A percentile compares a stretch with the other conserved stretches of the same genome.
phyloP scores from a whole-genome alignment of 2,329 filamentous ascomycete species.

The Paramyrothecium sp. region DNA sequence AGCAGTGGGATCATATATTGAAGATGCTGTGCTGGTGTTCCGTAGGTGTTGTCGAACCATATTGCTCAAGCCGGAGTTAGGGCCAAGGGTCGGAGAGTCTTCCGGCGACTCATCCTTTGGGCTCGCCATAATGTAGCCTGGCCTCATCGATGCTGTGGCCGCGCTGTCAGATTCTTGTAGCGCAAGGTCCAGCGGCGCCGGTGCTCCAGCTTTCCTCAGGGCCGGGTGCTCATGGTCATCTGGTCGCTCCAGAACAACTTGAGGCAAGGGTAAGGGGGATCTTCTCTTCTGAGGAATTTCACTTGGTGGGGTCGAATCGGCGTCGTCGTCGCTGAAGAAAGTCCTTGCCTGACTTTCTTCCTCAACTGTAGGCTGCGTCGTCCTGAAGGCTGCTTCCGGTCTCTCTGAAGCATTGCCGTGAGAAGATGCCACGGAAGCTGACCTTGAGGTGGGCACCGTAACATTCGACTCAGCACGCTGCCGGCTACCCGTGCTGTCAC shows the following conservation, averaged over 20 bases:
- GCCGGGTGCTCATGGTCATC: slow-evolving; percentile 55
- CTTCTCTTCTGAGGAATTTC: background rate
- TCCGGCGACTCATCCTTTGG: slow-evolving; percentile 22
- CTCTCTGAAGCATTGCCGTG: slow-evolving; percentile 34
- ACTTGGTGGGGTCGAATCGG: slow-evolving; percentile 17
- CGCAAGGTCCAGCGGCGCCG: slow-evolving; percentile 34
- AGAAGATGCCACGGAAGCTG: slow-evolving; percentile 43
- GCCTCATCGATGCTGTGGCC: slow-evolving; percentile 1
- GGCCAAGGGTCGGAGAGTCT: slow-evolving; percentile 81
- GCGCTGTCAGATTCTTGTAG: background rate
- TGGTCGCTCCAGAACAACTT: slow-evolving; percentile 43
- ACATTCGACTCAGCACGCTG: slow-evolving; percentile 44
- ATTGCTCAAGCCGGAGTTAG: slow-evolving; percentile 68
- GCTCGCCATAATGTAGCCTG: slow-evolving; percentile 12
- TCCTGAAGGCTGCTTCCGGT: slow-evolving; percentile 22
- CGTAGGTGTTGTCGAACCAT: slow-evolving; percentile 84
- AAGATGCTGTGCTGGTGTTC: slow-evolving; percentile 77
- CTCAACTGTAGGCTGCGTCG: slow-evolving; percentile 25
- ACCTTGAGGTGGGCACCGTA: slow-evolving; percentile 37
- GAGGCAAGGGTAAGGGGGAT: slow-evolving; percentile 24
- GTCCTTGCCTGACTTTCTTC: slow-evolving; percentile 34
- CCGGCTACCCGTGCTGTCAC: slow-evolving; percentile 57
- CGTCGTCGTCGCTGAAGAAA: slow-evolving; percentile 45
- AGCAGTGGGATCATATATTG: slow-evolving; percentile 61
- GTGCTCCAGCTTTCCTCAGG: slow-evolving; percentile 43